Percentiles rank a stretch among this genome's conserved stretches.
These are phyloP conservation scores for Amphichorda felina DNA, from an alignment of 2,329 filamentous ascomycete species.

Conservation along the genomic window DNA sequence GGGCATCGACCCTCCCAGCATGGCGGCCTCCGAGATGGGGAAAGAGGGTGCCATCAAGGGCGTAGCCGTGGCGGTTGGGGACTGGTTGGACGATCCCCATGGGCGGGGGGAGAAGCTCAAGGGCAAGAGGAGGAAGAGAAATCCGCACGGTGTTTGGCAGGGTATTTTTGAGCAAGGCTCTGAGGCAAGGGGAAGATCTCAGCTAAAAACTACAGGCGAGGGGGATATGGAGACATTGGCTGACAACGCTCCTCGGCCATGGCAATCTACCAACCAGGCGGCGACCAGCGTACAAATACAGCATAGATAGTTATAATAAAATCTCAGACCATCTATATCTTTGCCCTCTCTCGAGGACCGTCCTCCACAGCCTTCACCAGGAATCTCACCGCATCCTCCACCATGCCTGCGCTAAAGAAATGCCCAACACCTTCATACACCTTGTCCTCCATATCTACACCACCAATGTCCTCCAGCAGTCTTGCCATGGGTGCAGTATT, in stretches of 20 bases:
- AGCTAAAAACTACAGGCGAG: slow-evolving; percentile 20
- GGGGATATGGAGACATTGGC: slow-evolving; percentile 27
- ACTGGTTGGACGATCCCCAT: slow-evolving; percentile 42
- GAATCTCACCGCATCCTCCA: slow-evolving; percentile 52
- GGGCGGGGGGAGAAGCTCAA: slow-evolving; percentile 31
- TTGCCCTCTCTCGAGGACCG: slow-evolving; percentile 13
- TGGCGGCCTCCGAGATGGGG: slow-evolving; percentile 15
- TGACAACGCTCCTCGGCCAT: slow-evolving; percentile 24
- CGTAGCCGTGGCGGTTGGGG: slow-evolving; percentile 26
- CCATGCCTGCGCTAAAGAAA: slow-evolving; percentile 56
- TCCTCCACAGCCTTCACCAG: slow-evolving; percentile 34
- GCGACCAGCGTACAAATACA: too few relatives aligned
- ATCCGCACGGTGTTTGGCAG: slow-evolving; percentile 35
- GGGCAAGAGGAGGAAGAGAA: slow-evolving; percentile 35
- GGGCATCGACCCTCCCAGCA: slow-evolving; percentile 51
- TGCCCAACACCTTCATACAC: slow-evolving; percentile 61
- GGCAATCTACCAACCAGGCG: slow-evolving; percentile 12
- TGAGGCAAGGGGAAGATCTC: slow-evolving; percentile 15
- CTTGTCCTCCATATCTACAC: slow-evolving; percentile 49
- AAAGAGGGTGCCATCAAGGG: slow-evolving; percentile 29
- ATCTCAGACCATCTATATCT: slow-evolving; percentile 13
- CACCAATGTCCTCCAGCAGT: slow-evolving; percentile 47
- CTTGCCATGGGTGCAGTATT: slow-evolving; percentile 47
- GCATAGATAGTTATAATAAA: not conserved
- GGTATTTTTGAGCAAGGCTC: slow-evolving; percentile 27